Evolutionary conservation across 805 yeast species (phyloP), one percentile per base, ranked within the genome.

Genomic region (Torulaspora gathmanii): DNA sequence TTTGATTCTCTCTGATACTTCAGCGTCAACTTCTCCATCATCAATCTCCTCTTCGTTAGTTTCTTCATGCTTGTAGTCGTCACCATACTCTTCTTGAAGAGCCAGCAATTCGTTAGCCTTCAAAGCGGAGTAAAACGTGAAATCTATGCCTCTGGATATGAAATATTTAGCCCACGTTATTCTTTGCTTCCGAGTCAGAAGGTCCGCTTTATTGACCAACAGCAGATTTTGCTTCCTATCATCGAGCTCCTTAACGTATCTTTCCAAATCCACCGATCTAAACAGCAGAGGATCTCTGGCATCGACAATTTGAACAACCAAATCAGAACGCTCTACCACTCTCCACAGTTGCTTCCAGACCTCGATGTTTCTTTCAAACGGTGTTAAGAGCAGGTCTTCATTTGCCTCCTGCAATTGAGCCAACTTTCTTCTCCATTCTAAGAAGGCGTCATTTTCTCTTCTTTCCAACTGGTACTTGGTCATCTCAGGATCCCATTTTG

Each of bases 301-400:
- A 70, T 93, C 99, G 23, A 93, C 98, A 70, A 93, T 93, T 65
- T 93, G 99, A 5, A 93, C 97, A 31, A 93, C 80, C 57, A 93
- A 73, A 65, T 91, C 96, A 19, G 93, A 86, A 61, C 98, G 79
- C 67, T 93, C 99, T 19, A 89, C 86, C 35, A 93, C 99, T 69
- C 99, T 79, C 99, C 99, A 93, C 53, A 93, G 72, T 69, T 93
- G 99, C 63, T 93, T 82, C 99, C 99, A 93, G 47, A 93, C 97
- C 73, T 91, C 96, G 52, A 93, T 73, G 64, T 93, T 93, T 71
- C 99, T 80, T 71, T 93, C 99, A 62, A 91, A 93, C 4, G 99
- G 99, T 0, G 99, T 93, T 63, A 93, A 74, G 47, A 90, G 71
- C 57, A 93, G 72, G 64, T 91, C 95, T 13, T 65, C 70, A 53